Conservation (phyloP, 2,329 filamentous ascomycete genomes). For the Cordyceps pruinosa region DNA sequence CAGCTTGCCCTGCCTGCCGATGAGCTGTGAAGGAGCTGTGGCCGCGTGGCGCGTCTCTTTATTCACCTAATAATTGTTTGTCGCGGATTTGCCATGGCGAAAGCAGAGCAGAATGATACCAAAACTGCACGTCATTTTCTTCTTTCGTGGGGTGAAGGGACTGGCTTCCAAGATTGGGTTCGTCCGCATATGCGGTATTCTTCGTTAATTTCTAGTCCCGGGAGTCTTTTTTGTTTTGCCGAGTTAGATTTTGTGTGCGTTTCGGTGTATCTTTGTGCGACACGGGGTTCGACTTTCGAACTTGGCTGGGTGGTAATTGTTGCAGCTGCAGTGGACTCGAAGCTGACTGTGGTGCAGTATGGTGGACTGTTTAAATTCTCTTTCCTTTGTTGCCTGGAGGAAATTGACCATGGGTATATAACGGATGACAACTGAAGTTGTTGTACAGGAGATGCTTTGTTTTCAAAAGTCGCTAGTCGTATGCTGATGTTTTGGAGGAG, state of each 20-base stretch:
- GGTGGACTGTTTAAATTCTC: background rate
- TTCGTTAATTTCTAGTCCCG: background rate
- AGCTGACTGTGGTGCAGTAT: background rate
- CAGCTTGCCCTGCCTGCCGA: no score
- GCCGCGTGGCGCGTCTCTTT: background rate
- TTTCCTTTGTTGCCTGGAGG: conserved; percentile 4
- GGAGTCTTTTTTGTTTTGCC: conserved; percentile 14
- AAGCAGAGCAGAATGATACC: background rate
- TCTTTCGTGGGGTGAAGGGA: background rate
- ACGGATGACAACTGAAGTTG: background rate
- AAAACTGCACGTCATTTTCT: background rate
- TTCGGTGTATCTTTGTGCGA: conserved; percentile 15
- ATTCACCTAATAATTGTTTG: background rate
- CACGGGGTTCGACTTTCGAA: conserved; percentile 6
- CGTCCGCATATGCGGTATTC: background rate
- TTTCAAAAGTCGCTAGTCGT: background rate
- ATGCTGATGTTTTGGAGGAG: conserved; percentile 4
- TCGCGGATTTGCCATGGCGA: background rate
- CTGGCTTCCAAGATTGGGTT: background rate
- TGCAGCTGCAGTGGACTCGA: background rate
- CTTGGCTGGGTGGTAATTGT: conserved; percentile 4
- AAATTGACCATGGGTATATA: conserved; percentile 6
- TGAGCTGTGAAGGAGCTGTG: background rate
- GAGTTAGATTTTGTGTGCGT: conserved; percentile 15
- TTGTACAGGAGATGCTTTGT: background rate